Evolutionary conservation across 2,329 filamentous ascomycete genomes (phyloP).

Genomic region (Rosellinia necatrix): DNA sequence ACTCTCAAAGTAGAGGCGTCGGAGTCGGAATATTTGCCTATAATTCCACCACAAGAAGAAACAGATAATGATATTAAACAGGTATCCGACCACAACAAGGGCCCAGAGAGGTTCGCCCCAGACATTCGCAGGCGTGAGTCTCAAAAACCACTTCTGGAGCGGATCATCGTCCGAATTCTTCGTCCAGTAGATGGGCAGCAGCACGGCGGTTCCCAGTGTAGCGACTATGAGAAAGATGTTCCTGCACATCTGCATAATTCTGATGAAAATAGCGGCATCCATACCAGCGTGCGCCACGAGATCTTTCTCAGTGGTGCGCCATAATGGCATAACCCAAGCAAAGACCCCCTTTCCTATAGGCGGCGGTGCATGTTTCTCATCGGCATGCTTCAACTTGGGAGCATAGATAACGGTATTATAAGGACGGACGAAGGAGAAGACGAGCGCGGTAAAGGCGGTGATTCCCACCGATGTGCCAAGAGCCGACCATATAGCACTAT

Average conservation of each 20-base stretch:
- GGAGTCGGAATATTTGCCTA: slow-evolving; percentile 69
- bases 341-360: slow-evolving; percentile 85
- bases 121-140: slow-evolving; percentile 64
- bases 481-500: slow-evolving; percentile 74
- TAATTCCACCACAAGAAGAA: slow-evolving; percentile 94
- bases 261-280: slow-evolving; percentile 88
- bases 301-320: slow-evolving; percentile 76
- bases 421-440: slow-evolving; percentile 88
- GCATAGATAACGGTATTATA: slow-evolving; percentile 94
- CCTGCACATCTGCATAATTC: slow-evolving; percentile 87
- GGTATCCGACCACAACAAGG: slow-evolving; percentile 62
- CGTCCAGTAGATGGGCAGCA: slow-evolving; percentile 79
- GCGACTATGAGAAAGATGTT: slow-evolving; percentile 81
- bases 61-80: slow-evolving; percentile 75
- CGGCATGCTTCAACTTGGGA: slow-evolving; percentile 89
- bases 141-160: slow-evolving; percentile 55
- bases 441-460: slow-evolving; percentile 72
- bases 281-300: slow-evolving; percentile 83
- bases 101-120: slow-evolving; percentile 61
- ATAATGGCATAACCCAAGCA: slow-evolving; percentile 81
- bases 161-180: slow-evolving; percentile 47
- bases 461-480: slow-evolving; percentile 79
- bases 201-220: slow-evolving; percentile 73
- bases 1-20: slow-evolving; percentile 81
- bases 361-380: slow-evolving; percentile 86